Base-by-base conservation (phyloP, 768 basidiomycete species). In the Termitomyces sp. region DNA sequence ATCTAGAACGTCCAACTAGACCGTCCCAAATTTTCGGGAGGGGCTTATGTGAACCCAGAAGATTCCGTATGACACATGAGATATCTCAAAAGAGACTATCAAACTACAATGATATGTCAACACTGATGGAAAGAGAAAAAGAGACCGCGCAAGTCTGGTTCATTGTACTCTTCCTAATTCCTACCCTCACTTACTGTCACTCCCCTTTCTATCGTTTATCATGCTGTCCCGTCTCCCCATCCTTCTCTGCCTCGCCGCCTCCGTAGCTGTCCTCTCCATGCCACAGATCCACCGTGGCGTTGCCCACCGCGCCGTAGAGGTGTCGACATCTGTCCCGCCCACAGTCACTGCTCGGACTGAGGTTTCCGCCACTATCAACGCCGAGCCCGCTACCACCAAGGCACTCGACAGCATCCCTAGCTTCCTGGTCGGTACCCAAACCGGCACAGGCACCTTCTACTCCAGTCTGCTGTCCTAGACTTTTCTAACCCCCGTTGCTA, bases 381-480 rank as follows among this genome's bases (percentile, higher is more conserved):
- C 51, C 38, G 24, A 52, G 7, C 2, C 36, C 36, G 4, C 13
- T 3, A 12, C 35, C 1, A 36, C 35, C 38, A 61, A 57, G 20
- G 38, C 62, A 12, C 54, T 62, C 15, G 7, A 52, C 46, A 60
- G 57, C 48, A 61, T 66, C 18, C 76, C 73, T 40, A 76, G 79
- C 67, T 84, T 74, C 70, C 64, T 85, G 70, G 55, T 39, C 24
- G 85, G 85, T 15, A 77, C 74, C 0, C 81, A 86, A 58, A 65
- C 65, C 1, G 87, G 89, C 18, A 67, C 84, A 57, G 84, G 80
- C 35, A 88, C 87, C 39, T 88, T 73, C 72, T 88, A 86, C 66
- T 67, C 61, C 22, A 79, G 79, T 78, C 60, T 46, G 78, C 72
- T 38, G 57, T n/a, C 48, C 22, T 22, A 9, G 1, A 55, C 51